A percentile compares a stretch with the other conserved stretches of the same genome.
Conservation (phyloP, 2,329 filamentous ascomycete species). For the Colletotrichum lupini region DNA sequence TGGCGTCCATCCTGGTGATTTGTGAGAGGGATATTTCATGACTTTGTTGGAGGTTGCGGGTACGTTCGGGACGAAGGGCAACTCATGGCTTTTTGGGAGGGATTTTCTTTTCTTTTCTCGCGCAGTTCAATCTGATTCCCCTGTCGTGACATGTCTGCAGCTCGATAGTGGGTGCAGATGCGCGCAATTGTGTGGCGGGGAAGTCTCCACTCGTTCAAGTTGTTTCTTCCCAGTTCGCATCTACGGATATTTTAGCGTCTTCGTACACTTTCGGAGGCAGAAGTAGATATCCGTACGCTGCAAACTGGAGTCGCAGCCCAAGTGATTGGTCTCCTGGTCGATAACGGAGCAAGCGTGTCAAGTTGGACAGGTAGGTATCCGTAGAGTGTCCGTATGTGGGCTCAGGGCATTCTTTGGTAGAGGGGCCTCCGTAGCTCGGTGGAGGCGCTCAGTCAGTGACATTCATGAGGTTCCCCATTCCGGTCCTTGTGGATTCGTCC, state of each 20-base stretch:
- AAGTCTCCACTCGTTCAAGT: neutral
- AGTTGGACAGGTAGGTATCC: no score
- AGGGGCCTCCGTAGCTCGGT: neutral
- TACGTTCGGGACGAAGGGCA: no score
- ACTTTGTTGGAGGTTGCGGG: no score
- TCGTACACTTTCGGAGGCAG: neutral
- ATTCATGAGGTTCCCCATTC: neutral
- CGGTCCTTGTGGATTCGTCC: neutral
- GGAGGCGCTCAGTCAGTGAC: conserved; percentile 13
- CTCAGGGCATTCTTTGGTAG: neutral
- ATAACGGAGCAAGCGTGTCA: neutral
- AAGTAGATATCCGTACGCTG: neutral
- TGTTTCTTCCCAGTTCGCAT: neutral
- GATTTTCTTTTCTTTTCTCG: neutral
- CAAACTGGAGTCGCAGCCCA: neutral
- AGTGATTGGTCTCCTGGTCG: neutral
- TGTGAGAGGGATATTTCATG: neutral
- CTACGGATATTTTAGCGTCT: neutral
- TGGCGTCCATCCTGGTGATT: no score
- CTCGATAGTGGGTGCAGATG: conserved; percentile 11
- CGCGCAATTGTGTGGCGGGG: neutral
- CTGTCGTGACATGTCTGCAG: neutral
- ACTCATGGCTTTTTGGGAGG: no score
- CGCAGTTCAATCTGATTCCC: neutral
- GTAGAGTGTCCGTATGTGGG: neutral